Base-by-base conservation (phyloP, 805 yeast genomes). In the Torulaspora indica region DNA sequence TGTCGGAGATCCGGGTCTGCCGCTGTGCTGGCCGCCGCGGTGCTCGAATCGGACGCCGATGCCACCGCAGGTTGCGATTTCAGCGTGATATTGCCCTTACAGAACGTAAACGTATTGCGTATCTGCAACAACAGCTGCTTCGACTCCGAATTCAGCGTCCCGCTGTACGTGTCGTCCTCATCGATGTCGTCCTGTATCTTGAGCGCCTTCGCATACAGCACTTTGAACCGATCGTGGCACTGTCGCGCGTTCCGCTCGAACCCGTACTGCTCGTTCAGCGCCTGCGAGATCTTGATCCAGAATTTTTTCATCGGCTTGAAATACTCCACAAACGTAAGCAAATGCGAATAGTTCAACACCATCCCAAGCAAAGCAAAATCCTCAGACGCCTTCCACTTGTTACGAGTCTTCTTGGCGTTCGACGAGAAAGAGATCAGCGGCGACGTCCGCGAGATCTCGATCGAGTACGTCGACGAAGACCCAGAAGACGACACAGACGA, bases 251-350 rank as follows among this genome's bases (percentile, higher is more conserved):
- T 60, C 42, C 63, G 49, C 13, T 48, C 51, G 35, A 43, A 49
- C 8, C 48, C 46, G 35, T 53, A 47, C 33, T 44, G 49, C 18
- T 53, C 49, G 8, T 33, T 34, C 18, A 60, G 36, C n/a, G 52
- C 48, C 14, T 47, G 42, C 12, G 60, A 55, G n/a, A 58, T 48
- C 20, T 48, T 50, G 8, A 52, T 49, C 63, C 64, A 58, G 41
- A 55, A 60, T 24, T 55, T 56, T 33, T 58, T 58, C 62, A 58
- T 58, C 8, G 62, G 62, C 47, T 58, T 58, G 41, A 52, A 56
- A 43, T 51, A 58, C 43, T 58, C 62, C 8, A 56, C 53, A 40
- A 41, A 54, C 7, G 54, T 54, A 17, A 58, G 38, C 23, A 58
- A 33, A 17, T 56, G 50, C 8, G 59, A 42, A 39, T 57, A 43